Evolutionary conservation across 768 basidiomycete genomes (phyloP).

Genomic region (Naganishia onofrii): DNA sequence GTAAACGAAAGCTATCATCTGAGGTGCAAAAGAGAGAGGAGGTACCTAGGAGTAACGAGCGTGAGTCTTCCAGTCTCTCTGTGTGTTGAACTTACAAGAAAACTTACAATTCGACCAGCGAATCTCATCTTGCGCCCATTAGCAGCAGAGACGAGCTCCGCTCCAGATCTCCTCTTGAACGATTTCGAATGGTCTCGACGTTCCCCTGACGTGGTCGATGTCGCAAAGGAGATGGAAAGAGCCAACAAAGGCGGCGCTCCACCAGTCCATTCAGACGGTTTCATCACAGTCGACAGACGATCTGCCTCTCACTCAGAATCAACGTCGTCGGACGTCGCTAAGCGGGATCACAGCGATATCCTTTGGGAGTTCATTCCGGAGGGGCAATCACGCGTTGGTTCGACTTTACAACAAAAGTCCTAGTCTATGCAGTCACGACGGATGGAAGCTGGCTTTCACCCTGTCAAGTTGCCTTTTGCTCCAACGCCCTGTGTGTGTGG

Average conservation of each 20-base stretch:
- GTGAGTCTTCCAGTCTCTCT: neutral
- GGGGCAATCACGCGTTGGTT: slow-evolving; percentile 8
- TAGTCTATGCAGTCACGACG: neutral
- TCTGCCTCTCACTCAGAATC: neutral
- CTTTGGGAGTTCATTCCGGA: slow-evolving; percentile 18
- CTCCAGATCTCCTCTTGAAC: neutral
- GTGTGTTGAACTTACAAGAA: neutral
- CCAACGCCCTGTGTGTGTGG: neutral
- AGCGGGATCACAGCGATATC: slow-evolving; percentile 14
- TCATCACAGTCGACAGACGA: slow-evolving; percentile 18
- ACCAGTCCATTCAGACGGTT: neutral
- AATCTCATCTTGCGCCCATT: too few relatives aligned
- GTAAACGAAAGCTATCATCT: neutral
- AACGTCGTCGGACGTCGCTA: neutral
- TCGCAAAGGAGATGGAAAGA: neutral
- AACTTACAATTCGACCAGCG: too few relatives aligned
- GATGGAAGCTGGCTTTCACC: neutral
- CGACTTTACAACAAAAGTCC: too few relatives aligned
- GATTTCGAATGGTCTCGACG: slow-evolving; percentile 6
- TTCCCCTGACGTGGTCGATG: neutral
- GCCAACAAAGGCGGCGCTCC: neutral
- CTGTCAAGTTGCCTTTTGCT: neutral
- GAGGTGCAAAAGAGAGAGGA: neutral
- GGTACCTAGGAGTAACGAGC: neutral
- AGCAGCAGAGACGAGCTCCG: neutral